Percentiles rank a stretch among this genome's conserved stretches.
These are phyloP conservation scores for Naganishia friedmannii DNA, from an alignment of 768 basidiomycete genomes.

Conservation along the genomic window DNA sequence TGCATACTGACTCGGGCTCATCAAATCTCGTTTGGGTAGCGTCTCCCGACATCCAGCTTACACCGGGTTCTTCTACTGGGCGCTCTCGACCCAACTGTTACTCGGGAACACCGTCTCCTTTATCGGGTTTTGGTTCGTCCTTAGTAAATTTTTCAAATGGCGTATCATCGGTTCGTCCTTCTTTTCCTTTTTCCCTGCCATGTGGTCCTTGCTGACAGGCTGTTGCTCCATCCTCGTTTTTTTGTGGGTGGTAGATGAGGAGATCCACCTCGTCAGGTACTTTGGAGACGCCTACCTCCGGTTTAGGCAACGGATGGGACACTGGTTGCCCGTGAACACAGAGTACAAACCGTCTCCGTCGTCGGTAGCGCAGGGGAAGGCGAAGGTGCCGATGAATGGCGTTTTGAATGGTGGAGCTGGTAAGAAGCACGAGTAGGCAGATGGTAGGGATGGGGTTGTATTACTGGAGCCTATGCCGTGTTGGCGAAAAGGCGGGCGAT, in stretches of 20 bases:
- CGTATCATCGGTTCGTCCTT: constrained; percentile 69
- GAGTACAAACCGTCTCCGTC: not conserved
- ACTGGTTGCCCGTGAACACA: constrained; percentile 64
- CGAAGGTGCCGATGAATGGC: not conserved
- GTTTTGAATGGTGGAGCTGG: not conserved
- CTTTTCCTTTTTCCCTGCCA: not conserved
- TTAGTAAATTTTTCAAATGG: constrained; percentile 82
- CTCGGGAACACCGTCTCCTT: constrained; percentile 81
- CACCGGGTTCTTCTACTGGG: constrained; percentile 97
- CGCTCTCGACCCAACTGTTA: constrained; percentile 84
- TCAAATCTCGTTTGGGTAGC: constrained; percentile 51
- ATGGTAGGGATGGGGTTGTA: no score
- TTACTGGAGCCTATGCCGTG: no score
- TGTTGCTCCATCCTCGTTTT: no score
- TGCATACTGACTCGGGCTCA: not conserved
- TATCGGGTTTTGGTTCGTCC: constrained; percentile 62
- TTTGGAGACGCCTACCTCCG: constrained; percentile 82
- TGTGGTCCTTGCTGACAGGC: no score
- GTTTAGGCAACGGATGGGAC: constrained; percentile 75
- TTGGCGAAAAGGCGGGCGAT: no score
- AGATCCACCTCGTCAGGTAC: constrained; percentile 72
- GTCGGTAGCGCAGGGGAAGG: not conserved
- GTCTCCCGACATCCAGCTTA: constrained; percentile 94
- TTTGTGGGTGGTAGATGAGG: constrained; percentile 64
- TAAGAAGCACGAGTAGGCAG: not conserved